These are phyloP conservation scores for Termitomyces sp. DNA, from an alignment of 768 basidiomycete genomes.

Conservation along the genomic window DNA sequence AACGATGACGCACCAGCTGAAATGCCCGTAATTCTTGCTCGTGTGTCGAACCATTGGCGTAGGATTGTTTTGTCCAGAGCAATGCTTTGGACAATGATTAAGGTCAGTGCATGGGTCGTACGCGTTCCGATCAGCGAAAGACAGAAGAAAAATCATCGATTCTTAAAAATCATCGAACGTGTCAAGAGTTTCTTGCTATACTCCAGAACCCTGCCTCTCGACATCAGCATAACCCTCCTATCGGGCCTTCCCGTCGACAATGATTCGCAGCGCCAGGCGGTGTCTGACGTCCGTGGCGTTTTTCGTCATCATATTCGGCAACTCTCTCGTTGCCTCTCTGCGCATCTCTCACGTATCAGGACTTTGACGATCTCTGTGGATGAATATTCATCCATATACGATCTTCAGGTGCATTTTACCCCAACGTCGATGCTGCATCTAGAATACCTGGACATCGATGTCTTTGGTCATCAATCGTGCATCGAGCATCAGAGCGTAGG, in stretches of 20 bases:
- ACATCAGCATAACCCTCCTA: not conserved
- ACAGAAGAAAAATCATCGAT: not conserved
- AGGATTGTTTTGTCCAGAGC: not conserved
- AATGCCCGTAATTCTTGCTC: not conserved
- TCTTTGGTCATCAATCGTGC: not conserved
- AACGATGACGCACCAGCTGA: not conserved
- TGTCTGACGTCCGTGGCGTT: not conserved
- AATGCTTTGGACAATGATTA: not conserved
- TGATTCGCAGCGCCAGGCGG: not conserved
- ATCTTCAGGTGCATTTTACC: not conserved
- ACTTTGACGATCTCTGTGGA: not conserved
- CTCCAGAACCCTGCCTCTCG: not conserved
- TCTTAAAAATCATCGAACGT: not conserved
- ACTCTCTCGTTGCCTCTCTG: not conserved
- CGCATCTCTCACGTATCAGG: not conserved
- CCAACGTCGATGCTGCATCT: not conserved
- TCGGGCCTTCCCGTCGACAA: not conserved
- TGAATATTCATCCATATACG: not conserved
- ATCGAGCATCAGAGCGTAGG: not conserved
- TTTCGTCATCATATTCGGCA: not conserved
- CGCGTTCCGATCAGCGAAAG: not conserved
- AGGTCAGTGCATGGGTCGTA: not conserved
- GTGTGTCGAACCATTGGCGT: not conserved
- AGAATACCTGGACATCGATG: not conserved
- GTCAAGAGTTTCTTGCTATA: not conserved